Evolutionary conservation across 768 basidiomycete species (phyloP), one percentile per base, ranked within the genome.

Genomic region (Xerocomus spinulosus): DNA sequence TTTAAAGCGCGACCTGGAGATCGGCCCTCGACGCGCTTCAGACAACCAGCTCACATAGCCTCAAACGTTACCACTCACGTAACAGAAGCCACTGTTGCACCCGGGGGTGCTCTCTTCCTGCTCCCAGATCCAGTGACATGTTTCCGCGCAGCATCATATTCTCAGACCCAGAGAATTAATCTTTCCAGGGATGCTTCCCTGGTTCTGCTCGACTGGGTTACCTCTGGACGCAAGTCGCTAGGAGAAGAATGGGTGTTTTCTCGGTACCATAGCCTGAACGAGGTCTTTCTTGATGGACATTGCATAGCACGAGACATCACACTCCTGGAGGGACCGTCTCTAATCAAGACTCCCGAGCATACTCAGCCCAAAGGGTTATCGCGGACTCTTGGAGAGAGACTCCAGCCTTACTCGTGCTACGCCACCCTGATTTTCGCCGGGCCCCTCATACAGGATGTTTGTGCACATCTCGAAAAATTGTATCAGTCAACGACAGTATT

Each of bases 121-220:
- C 80, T 98, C 24, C 94, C 93, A 1, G 88, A 95, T 59, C 91
- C 93, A 20, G 90, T 96, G 40, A 92, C 93, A 18, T 96, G 93
- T 67, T 98, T 95, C 70, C 79, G 80, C 23, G 73, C 76, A 18
- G 89, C 95, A 8, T 79, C 78, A 0, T 98, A 98, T 68, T 77
- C 78, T 49, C 94, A 97, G 63, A 69, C 73, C 3, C 95, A 98
- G 72, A 82, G 74, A 34, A 92, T 97, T 68, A 69, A 73, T 46
- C 74, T 96, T 29, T 74, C 74, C 9, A 58, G 58, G 9, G 73
- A 73, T 35, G 77, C 85, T 9, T 88, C 86, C 12, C 70, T 84
- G 8, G 75, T 90, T 34, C 66, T 94, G 1, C 76, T 98, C 14
- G 95, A 97, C 63, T 96, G 93, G 91, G 70, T 92, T 48, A 96